A percentile compares a stretch with the other conserved stretches of the same genome.
Evolutionary conservation across 768 basidiomycete species (phyloP).

Genomic region (Lactarius hatsudake): DNA sequence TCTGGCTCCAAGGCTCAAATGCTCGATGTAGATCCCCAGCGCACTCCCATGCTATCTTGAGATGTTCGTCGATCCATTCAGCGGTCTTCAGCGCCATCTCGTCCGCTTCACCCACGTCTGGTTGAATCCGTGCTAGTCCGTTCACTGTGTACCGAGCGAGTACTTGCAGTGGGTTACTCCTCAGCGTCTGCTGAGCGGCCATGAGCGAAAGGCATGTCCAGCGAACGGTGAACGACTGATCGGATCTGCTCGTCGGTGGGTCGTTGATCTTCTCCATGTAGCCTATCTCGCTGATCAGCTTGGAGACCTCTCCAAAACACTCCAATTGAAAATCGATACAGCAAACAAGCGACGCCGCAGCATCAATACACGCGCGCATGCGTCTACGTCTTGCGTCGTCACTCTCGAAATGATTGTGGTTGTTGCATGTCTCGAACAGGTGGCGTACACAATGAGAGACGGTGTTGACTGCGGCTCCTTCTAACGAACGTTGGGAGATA

Average conservation of each 20-base stretch:
- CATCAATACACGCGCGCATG: neutral
- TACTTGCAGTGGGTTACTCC: neutral
- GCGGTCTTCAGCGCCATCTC: neutral
- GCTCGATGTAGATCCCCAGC: slow-evolving; percentile 2
- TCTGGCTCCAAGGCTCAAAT: neutral
- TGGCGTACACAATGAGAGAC: neutral
- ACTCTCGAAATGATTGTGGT: neutral
- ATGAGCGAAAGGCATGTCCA: slow-evolving; percentile 11
- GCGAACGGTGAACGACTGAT: neutral
- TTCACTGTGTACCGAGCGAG: neutral
- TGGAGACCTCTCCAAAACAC: slow-evolving; percentile 1
- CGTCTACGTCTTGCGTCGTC: neutral
- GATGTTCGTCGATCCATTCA: neutral
- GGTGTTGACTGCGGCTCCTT: neutral
- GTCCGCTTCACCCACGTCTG: neutral
- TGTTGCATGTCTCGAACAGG: slow-evolving; percentile 1
- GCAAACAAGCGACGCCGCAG: neutral
- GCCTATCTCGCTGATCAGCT: neutral
- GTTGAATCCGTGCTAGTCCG: neutral
- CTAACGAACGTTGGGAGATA: too few species aligned
- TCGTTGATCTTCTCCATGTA: neutral
- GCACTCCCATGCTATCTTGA: neutral
- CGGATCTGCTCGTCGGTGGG: neutral
- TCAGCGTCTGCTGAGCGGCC: neutral
- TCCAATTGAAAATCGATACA: neutral